phyloP scores from a whole-genome alignment of 2,329 filamentous ascomycete species.

The Cadophora sp. region DNA sequence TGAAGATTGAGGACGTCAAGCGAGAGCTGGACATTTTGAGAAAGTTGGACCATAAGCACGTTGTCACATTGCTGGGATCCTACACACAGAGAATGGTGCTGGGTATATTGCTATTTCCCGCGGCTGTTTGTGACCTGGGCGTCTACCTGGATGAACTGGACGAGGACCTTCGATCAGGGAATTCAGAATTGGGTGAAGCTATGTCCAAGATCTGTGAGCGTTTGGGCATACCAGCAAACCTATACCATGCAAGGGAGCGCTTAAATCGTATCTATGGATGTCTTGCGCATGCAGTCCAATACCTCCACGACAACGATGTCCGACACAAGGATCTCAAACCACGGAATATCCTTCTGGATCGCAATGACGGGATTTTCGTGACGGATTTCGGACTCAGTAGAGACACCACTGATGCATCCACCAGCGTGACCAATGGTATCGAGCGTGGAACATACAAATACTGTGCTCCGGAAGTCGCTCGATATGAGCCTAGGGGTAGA shows the following conservation, averaged over 20 bases:
- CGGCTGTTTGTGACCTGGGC: constrained; percentile 3
- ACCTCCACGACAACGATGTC: constrained; percentile 7
- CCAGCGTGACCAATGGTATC: not conserved
- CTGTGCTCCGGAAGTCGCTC: constrained; percentile 16
- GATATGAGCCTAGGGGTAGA: constrained; percentile 2
- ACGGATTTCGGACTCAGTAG: constrained; percentile 17
- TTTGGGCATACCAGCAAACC: not conserved
- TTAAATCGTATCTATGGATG: not conserved
- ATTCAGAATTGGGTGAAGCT: not conserved
- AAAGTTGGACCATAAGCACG: constrained; percentile 7
- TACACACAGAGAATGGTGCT: constrained; percentile 2
- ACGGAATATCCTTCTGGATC: not conserved
- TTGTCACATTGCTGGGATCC: constrained; percentile 3
- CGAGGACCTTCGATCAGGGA: not conserved
- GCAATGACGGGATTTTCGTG: not conserved
- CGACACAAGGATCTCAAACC: constrained; percentile 14
- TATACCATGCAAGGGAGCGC: not conserved
- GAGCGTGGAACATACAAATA: constrained; percentile 12
- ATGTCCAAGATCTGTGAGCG: constrained; percentile 1
- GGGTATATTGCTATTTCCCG: constrained; percentile 3
- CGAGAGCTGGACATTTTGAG: constrained; percentile 8
- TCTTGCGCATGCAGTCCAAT: constrained; percentile 5
- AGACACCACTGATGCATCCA: not conserved
- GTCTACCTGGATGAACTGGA: constrained; percentile 11
- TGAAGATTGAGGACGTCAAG: constrained; percentile 15